Base-by-base conservation (phyloP, 2,329 filamentous ascomycete genomes). In the Fusarium circinatum region DNA sequence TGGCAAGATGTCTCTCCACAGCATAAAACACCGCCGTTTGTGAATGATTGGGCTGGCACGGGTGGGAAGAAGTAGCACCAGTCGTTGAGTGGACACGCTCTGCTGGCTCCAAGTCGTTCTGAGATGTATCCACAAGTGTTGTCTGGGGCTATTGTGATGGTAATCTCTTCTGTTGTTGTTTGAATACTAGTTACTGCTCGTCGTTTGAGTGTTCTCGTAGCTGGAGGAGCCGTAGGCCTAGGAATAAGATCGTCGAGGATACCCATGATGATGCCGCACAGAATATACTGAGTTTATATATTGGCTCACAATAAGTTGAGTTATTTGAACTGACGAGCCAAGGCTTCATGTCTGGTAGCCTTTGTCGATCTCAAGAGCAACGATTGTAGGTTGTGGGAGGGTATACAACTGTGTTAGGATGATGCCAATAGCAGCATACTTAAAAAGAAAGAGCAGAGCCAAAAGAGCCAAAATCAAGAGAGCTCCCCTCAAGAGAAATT, bases 81-180 rank as follows among this genome's bases (percentile, higher is more conserved):
- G 32, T 60, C 38, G 9, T 47, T 18, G 5, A n/a, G 12, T 6
- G 68, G 24, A 32, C 68, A 72, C 11, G 17, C 68, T 48, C 52
- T 58, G 30, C 44, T 60, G 38, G 63, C 69, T 9, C 69, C 63
- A 9, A 55, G 32, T 26, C 52, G 42, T 51, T 63, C 68, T 14
- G 68, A 72, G 17, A 72, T 64, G 44, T 34, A 72, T 15, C 69
- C 69, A 14, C 69, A 72, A 32, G 57, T 42, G n/a, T 34, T 52
- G 24, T 72, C 54, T 4, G 69, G 63, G 4, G 57, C 69, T 13
- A 59, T 51, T 4, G 58, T 54, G 36, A 69, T 30, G 3, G 41
- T 22, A 4, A 36, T 24, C 3, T 48, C 30, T 10, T 58, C 28
- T 0, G n/a, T n/a, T 34, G 38, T 34, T 28, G 55, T 24, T 13